A percentile compares a stretch with the other conserved stretches of the same genome.
Evolutionary conservation across 257 asterid genomes (phyloP).

Genomic region (Primulina tabacum): DNA sequence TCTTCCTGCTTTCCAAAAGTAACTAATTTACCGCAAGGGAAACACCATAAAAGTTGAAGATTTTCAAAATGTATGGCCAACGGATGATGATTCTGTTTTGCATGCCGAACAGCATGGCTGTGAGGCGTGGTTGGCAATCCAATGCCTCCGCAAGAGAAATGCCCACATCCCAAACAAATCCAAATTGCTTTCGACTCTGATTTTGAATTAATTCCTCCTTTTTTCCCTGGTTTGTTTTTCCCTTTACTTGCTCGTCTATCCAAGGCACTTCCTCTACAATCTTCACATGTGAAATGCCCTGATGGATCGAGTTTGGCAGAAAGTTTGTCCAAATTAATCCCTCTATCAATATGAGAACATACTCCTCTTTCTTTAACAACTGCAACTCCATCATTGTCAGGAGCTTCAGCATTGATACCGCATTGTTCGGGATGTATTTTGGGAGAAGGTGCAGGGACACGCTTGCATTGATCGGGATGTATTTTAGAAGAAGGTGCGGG

Average conservation of each 20-base stretch:
- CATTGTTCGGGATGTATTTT: slow-evolving; percentile 25
- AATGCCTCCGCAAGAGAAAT: slow-evolving; percentile 81
- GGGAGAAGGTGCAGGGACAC: slow-evolving; percentile 26
- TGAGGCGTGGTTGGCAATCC: slow-evolving; percentile 75
- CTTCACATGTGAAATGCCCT: slow-evolving; percentile 55
- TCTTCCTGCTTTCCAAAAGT: slow-evolving; percentile 50
- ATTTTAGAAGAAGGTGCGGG: slow-evolving; percentile 28
- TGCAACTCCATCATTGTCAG: slow-evolving; percentile 32
- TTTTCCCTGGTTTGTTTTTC: slow-evolving; percentile 65
- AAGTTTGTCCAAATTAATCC: slow-evolving; percentile 57
- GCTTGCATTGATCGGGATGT: slow-evolving; percentile 23
- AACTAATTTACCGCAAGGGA: slow-evolving; percentile 52
- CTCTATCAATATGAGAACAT: slow-evolving; percentile 65
- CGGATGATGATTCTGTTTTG: slow-evolving; percentile 61
- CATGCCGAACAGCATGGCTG: slow-evolving; percentile 82
- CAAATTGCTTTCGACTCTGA: slow-evolving; percentile 59
- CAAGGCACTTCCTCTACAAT: slow-evolving; percentile 58
- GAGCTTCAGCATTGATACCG: slow-evolving; percentile 29
- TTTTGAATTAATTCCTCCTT: slow-evolving; percentile 48
- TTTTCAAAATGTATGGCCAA: slow-evolving; percentile 64
- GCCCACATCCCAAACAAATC: slow-evolving; percentile 85
- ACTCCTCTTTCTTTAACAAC: slow-evolving; percentile 42
- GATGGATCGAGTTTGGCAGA: slow-evolving; percentile 47
- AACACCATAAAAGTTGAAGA: slow-evolving; percentile 73
- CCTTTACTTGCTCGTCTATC: slow-evolving; percentile 55